A percentile compares a stretch with the other conserved stretches of the same genome.
Evolutionary conservation across 2,329 filamentous ascomycete genomes (phyloP).

Genomic region (Paecilomyces sp.): DNA sequence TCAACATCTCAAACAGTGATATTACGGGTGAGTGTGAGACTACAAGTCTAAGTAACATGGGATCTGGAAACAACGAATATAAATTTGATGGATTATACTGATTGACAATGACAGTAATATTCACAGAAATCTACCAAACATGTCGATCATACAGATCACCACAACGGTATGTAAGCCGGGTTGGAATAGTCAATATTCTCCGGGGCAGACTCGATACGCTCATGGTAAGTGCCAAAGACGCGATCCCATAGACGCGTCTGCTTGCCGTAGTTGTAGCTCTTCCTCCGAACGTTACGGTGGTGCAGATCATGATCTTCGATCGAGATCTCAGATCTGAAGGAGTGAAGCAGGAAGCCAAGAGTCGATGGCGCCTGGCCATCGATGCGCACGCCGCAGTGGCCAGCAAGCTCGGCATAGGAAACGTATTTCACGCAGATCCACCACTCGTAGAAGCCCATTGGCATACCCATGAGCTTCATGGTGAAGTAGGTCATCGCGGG

Average conservation of each 20-base stretch:
- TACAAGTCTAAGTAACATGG: no score
- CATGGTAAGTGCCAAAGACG: conserved; percentile 26
- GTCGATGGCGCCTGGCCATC: conserved; percentile 11
- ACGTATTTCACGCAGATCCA: conserved; percentile 40
- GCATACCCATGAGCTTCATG: conserved; percentile 29
- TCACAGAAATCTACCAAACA: no score
- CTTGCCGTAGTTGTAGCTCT: conserved; percentile 34
- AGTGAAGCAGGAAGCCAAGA: conserved; percentile 25
- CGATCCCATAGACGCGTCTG: conserved; percentile 33
- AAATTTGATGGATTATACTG: no score
- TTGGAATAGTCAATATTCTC: conserved; percentile 23
- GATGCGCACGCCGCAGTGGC: conserved; percentile 18
- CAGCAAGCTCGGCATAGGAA: conserved; percentile 33
- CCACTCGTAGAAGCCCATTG: conserved; percentile 43
- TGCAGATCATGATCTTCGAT: conserved; percentile 39
- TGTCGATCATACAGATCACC: no score
- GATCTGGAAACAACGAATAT: no score
- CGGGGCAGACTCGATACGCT: conserved; percentile 27
- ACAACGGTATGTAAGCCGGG: no score
- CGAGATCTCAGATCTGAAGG: conserved; percentile 28
- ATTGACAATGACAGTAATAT: no score
- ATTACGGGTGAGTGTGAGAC: no score
- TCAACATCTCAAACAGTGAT: no score
- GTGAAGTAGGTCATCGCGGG: conserved; percentile 33
- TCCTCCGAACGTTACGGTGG: conserved; percentile 32